These are phyloP conservation scores for Heliamphora pulchella DNA, from an alignment of 179 eudicot species.

Conservation along the genomic window DNA sequence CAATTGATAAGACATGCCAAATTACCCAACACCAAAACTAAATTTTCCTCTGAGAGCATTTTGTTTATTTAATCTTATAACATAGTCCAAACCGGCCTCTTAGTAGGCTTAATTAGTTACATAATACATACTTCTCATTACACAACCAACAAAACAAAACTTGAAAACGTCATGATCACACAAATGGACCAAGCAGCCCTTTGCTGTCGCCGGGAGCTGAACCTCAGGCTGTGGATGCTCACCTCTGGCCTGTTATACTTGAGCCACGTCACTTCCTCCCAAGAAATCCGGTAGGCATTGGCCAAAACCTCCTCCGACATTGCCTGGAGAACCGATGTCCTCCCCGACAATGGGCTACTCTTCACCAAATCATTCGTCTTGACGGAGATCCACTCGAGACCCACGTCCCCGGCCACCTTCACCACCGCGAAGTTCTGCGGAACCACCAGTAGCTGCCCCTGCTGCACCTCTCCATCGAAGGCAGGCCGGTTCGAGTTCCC, in stretches of 20 bases:
- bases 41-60: no score
- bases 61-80: no score
- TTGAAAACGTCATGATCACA: no score
- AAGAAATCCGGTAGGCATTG: neutral
- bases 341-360: slow-evolving; percentile 5
- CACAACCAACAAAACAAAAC: no score
- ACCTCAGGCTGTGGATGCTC: neutral
- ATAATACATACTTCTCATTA: no score
- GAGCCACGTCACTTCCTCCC: neutral
- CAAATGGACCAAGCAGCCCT: no score
- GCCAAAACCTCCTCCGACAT: neutral
- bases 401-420: neutral
- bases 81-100: no score
- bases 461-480: neutral
- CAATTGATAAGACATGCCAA: no score
- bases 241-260: slow-evolving; percentile 6
- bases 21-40: no score
- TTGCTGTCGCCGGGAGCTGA: no score
- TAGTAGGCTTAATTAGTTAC: no score
- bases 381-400: slow-evolving; percentile 5
- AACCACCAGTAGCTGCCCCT: slow-evolving; percentile 7
- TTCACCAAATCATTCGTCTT: neutral
- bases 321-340: neutral
- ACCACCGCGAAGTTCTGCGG: slow-evolving; percentile 5
- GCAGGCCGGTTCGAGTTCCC: neutral